A percentile compares a stretch with the other conserved stretches of the same genome.
Conservation (phyloP, 805 yeast species). For the Myxozyma monticola region DNA sequence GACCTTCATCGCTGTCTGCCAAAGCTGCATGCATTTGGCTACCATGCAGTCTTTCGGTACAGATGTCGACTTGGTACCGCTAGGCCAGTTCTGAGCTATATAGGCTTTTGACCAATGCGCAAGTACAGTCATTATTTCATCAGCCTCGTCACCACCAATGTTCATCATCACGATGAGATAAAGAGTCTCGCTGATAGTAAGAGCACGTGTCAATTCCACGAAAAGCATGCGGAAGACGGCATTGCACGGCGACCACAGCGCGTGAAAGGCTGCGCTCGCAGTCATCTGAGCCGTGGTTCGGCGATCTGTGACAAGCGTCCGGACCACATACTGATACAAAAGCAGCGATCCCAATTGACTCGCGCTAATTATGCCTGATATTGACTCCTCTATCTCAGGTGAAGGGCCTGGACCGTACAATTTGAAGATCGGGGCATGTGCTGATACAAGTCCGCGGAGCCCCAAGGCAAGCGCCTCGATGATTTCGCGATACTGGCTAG, state of each 20-base stretch:
- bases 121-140: conserved; percentile 1
- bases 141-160: conserved; percentile 4
- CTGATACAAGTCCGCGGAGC: neutral
- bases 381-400: neutral
- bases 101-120: conserved; percentile 16
- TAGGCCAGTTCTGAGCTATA: conserved; percentile 15
- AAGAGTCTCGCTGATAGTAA: neutral
- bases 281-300: conserved; percentile 8
- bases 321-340: conserved; percentile 1
- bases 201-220: neutral
- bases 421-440: neutral
- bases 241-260: conserved; percentile 20
- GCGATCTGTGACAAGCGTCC: neutral
- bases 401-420: neutral
- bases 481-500: conserved; percentile 4
- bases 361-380: neutral
- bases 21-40: neutral
- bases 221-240: conserved; percentile 11
- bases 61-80: conserved; percentile 8
- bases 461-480: conserved; percentile 12
- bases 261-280: conserved; percentile 9
- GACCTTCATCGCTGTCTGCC: neutral
- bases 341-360: neutral
- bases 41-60: neutral
- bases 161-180: neutral